A percentile compares a stretch with the other conserved stretches of the same genome.
Conservation (phyloP, 1,284 basidiomycete genomes). For the Lignosus rhinocerotis region DNA sequence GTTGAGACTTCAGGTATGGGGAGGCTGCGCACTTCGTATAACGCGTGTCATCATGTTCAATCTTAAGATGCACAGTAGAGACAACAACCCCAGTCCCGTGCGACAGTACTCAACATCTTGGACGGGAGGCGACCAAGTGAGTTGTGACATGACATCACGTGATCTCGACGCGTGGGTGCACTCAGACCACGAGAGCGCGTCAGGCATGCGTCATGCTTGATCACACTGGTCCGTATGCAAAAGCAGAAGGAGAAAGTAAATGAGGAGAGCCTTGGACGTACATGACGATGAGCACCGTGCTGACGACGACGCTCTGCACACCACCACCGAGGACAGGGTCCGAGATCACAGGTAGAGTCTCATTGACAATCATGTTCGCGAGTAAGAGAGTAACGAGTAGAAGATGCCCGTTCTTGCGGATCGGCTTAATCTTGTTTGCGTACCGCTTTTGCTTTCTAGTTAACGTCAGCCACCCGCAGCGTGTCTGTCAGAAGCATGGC, state of each 20-base stretch:
- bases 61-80: too few species aligned
- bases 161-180: conserved; percentile 7
- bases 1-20: too few species aligned
- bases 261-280: conserved; percentile 40
- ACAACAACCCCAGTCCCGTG: too few species aligned
- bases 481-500: background rate
- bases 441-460: conserved; percentile 74
- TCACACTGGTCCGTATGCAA: background rate
- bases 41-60: too few species aligned
- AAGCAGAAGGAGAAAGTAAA: background rate
- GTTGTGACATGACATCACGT: conserved; percentile 9
- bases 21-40: too few species aligned
- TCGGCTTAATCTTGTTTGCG: conserved; percentile 84
- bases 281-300: conserved; percentile 87
- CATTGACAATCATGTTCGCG: conserved; percentile 90
- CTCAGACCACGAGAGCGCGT: conserved; percentile 16
- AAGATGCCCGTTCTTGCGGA: conserved; percentile 84
- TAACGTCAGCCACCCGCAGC: background rate
- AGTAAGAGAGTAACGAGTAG: conserved; percentile 82
- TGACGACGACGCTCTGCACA: conserved; percentile 77
- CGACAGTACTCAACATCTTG: too few species aligned
- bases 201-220: conserved; percentile 7
- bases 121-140: background rate
- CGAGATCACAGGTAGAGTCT: conserved; percentile 88
- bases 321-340: conserved; percentile 89